Percentiles rank a stretch among this genome's conserved stretches.
Evolutionary conservation across 805 yeast species (phyloP).

Genomic region (Lipomyces anomalus): DNA sequence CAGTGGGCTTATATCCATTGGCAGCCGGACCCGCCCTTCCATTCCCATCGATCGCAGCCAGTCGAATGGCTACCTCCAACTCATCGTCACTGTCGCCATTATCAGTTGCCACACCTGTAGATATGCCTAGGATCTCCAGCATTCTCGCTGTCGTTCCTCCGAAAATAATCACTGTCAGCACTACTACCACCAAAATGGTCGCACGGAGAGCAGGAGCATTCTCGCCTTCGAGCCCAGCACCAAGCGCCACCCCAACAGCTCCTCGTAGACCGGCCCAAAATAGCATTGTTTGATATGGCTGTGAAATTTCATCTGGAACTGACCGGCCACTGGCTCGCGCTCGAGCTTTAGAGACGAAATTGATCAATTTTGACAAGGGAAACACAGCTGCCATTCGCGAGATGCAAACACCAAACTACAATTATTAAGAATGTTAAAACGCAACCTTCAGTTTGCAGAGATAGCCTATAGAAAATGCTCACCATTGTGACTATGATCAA

Average conservation of each 20-base stretch:
- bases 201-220: conserved; percentile 83
- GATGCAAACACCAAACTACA: conserved; percentile 63
- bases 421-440: too few relatives aligned
- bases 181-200: conserved; percentile 94
- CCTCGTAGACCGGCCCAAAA: conserved; percentile 99
- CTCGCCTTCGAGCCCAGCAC: conserved; percentile 95
- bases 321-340: conserved; percentile 35
- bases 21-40: conserved; percentile 2
- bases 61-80: conserved; percentile 80
- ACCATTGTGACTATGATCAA: conserved; percentile 83
- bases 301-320: conserved; percentile 82
- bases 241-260: conserved; percentile 98
- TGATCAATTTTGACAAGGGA: conserved; percentile 80
- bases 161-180: conserved; percentile 87
- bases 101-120: conserved; percentile 74
- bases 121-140: conserved; percentile 90
- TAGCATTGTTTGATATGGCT: conserved; percentile 95
- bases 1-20: background rate
- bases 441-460: too few relatives aligned
- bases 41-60: conserved; percentile 3
- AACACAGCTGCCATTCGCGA: conserved; percentile 97
- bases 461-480: background rate
- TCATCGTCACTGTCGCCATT: conserved; percentile 88
- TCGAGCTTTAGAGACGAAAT: conserved; percentile 65
- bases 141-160: conserved; percentile 99